Evolutionary conservation across 1,139 yeast genomes (phyloP).

Genomic region (Magnusiomyces sp.): DNA sequence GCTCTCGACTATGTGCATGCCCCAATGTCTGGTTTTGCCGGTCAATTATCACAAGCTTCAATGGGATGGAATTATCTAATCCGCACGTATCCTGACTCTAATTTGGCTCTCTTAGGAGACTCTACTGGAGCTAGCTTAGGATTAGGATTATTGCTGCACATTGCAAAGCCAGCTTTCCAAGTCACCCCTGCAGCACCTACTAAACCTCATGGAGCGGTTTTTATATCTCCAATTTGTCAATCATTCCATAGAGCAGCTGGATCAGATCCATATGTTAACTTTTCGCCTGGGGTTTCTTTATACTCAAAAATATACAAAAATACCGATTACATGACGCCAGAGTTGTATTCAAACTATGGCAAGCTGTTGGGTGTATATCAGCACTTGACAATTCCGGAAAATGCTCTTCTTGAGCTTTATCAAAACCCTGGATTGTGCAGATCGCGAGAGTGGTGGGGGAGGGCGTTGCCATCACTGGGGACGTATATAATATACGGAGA

Average conservation of each 20-base stretch:
- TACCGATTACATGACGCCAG: constrained; percentile 5
- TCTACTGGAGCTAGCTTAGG: constrained; percentile 38
- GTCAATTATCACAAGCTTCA: constrained; percentile 25
- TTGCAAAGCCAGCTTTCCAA: constrained; percentile 26
- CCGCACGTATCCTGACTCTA: constrained; percentile 22
- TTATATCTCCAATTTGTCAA: constrained; percentile 33
- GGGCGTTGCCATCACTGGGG: constrained; percentile 35
- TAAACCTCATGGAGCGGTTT: constrained; percentile 33
- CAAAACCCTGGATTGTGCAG: constrained; percentile 34
- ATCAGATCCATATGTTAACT: too few relatives aligned
- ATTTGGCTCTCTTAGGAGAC: constrained; percentile 34
- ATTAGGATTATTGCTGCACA: constrained; percentile 32
- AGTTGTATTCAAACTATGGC: constrained; percentile 2
- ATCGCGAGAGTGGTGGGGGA: constrained; percentile 34
- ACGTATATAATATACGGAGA: constrained; percentile 35
- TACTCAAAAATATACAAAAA: too few relatives aligned
- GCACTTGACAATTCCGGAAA: constrained; percentile 11
- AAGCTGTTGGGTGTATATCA: neutral
- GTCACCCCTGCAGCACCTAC: constrained; percentile 14
- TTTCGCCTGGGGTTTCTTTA: too few relatives aligned
- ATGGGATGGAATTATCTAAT: constrained; percentile 30
- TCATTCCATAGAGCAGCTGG: too few relatives aligned
- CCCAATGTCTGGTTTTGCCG: constrained; percentile 23
- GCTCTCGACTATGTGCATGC: constrained; percentile 30
- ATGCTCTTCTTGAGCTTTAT: constrained; percentile 22